Conservation (phyloP, 2,329 filamentous ascomycete species). For the Penicillium sp. region DNA sequence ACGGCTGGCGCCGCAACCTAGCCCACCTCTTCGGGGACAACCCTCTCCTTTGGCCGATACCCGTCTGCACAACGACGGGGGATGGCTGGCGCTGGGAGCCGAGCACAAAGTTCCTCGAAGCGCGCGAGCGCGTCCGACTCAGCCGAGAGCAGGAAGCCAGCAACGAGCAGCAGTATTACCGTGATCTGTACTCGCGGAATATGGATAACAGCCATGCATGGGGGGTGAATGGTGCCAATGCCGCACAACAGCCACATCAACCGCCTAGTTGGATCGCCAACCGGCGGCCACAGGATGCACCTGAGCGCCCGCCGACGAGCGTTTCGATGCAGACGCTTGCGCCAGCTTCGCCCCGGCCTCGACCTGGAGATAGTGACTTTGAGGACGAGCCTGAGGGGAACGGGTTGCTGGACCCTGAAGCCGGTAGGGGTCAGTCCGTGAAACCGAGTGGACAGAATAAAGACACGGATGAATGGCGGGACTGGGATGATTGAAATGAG, state of each 20-base stretch:
- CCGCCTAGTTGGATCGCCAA: constrained; percentile 26
- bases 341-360: constrained; percentile 41
- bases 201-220: constrained; percentile 34
- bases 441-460: constrained; percentile 1
- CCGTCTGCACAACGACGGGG: constrained; percentile 80
- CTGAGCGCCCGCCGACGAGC: constrained; percentile 41
- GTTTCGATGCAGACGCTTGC: constrained; percentile 48
- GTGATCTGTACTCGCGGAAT: constrained; percentile 39
- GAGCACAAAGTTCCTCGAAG: constrained; percentile 74
- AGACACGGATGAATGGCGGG: constrained; percentile 42
- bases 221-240: constrained; percentile 20
- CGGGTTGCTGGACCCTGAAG: constrained; percentile 23
- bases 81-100: constrained; percentile 96
- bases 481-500: constrained; percentile 38
- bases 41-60: constrained; percentile 74
- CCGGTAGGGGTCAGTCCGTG: constrained; percentile 10
- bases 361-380: constrained; percentile 39
- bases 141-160: constrained; percentile 33
- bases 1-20: constrained; percentile 80
- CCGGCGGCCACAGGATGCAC: constrained; percentile 20
- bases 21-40: constrained; percentile 76
- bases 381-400: constrained; percentile 34
- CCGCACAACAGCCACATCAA: constrained; percentile 2
- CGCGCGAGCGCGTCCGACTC: constrained; percentile 42
- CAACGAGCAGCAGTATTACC: constrained; percentile 37